A percentile compares a stretch with the other conserved stretches of the same genome.
Conservation (phyloP, 805 yeast species). For the Yarrowia sp. region DNA sequence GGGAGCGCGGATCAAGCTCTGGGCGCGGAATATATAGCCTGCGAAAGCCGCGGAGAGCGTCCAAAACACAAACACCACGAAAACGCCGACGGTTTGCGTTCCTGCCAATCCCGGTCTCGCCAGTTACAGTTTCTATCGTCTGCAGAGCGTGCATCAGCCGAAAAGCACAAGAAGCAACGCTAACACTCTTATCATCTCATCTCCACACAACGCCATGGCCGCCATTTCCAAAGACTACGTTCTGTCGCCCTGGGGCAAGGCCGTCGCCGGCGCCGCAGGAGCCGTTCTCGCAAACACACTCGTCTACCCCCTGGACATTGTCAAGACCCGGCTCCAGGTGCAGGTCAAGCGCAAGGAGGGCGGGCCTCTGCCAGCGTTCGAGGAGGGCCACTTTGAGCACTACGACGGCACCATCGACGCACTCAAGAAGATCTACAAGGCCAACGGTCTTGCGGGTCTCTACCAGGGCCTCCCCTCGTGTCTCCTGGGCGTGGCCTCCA, state of each 20-base stretch:
- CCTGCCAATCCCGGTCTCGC: constrained; percentile 12
- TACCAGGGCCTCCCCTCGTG: constrained; percentile 72
- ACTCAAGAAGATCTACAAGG: constrained; percentile 51
- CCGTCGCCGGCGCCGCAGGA: constrained; percentile 79
- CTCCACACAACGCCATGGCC: constrained; percentile 17
- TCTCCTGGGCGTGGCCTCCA: constrained; percentile 67
- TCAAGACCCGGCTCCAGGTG: constrained; percentile 74
- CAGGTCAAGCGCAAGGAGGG: constrained; percentile 43
- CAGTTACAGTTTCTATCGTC: constrained; percentile 24
- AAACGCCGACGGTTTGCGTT: not conserved
- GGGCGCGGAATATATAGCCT: too few species aligned
- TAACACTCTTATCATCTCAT: not conserved
- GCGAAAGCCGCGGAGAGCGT: too few species aligned
- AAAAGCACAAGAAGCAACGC: constrained; percentile 25
- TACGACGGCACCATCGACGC: constrained; percentile 66
- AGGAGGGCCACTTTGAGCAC: constrained; percentile 31
- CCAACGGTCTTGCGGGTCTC: constrained; percentile 64
- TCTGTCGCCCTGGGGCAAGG: constrained; percentile 66
- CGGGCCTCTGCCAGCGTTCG: constrained; percentile 3
- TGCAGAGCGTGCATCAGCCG: constrained; percentile 26
- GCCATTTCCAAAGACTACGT: constrained; percentile 26
- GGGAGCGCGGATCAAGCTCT: not conserved
- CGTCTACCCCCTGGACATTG: constrained; percentile 77
- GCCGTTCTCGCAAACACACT: constrained; percentile 74
- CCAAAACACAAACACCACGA: not conserved